Conservation (phyloP, 805 yeast species). For the Cyberlindnera petersonii region DNA sequence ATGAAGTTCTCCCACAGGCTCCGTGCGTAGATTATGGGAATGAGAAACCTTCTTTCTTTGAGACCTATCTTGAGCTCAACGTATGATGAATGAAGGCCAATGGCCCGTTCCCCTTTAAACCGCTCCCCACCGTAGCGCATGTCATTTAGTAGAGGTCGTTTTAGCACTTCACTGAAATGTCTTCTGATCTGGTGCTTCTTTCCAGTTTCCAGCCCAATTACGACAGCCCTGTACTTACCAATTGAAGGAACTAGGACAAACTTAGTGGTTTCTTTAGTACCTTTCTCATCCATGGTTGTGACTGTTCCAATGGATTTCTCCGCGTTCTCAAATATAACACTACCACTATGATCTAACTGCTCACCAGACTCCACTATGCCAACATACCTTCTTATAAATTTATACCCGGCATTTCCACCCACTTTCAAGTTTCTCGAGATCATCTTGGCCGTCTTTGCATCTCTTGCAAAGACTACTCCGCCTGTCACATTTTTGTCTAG, state of each 20-base stretch:
- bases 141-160: slow-evolving; percentile 32
- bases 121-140: slow-evolving; percentile 23
- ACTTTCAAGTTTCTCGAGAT: slow-evolving; percentile 31
- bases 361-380: slow-evolving; percentile 20
- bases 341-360: neutral
- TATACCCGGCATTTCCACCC: slow-evolving; percentile 36
- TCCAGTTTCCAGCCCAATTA: slow-evolving; percentile 36
- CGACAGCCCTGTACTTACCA: slow-evolving; percentile 22
- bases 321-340: slow-evolving; percentile 1
- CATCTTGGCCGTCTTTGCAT: slow-evolving; percentile 29
- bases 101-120: slow-evolving; percentile 10
- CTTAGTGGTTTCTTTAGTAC: slow-evolving; percentile 11
- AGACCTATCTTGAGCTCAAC: slow-evolving; percentile 32
- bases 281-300: slow-evolving; percentile 3
- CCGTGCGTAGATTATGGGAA: slow-evolving; percentile 18
- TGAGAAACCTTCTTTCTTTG: neutral
- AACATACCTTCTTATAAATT: slow-evolving; percentile 34
- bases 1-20: slow-evolving; percentile 29
- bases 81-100: slow-evolving; percentile 38
- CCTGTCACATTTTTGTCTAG: slow-evolving; percentile 39
- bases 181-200: slow-evolving; percentile 38
- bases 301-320: slow-evolving; percentile 1
- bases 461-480: slow-evolving; percentile 35
- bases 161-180: slow-evolving; percentile 26
- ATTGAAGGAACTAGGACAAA: slow-evolving; percentile 9